A percentile compares a stretch with the other conserved stretches of the same genome.
phyloP scores from a whole-genome alignment of 345 rosid genomes.

The Excoecaria cochinchinensis region DNA sequence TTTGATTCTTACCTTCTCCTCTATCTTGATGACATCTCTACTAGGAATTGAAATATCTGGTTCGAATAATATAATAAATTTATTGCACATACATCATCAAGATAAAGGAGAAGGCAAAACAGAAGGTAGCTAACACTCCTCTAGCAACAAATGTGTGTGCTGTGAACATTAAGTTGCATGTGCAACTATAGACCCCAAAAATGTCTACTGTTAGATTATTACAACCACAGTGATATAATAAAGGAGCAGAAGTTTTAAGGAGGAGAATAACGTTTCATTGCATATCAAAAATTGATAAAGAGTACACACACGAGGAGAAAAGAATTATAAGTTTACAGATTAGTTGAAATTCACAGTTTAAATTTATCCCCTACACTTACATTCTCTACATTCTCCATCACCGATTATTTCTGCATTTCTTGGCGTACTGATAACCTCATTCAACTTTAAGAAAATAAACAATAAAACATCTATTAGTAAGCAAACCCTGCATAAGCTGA shows the following conservation, averaged over 20 bases:
- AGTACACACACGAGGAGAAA: background rate
- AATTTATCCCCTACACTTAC: constrained; percentile 44
- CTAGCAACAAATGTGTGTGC: background rate
- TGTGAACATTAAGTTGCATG: background rate
- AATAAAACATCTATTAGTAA: constrained; percentile 1
- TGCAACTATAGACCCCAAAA: background rate
- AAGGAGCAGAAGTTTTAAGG: background rate
- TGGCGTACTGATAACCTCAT: constrained; percentile 59
- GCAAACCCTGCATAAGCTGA: background rate
- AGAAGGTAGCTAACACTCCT: background rate
- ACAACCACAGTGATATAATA: background rate
- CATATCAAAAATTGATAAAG: too few species aligned
- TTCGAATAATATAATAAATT: too few species aligned
- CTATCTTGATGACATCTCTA: too few species aligned
- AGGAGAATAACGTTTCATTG: background rate
- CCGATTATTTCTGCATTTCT: constrained; percentile 45
- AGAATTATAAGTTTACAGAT: background rate
- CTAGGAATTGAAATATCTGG: too few species aligned
- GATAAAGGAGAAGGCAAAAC: background rate
- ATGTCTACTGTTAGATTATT: background rate
- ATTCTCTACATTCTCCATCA: constrained; percentile 64
- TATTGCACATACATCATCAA: background rate
- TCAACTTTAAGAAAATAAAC: constrained; percentile 52
- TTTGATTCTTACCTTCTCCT: too few species aligned
- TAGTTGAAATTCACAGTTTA: background rate